These are phyloP conservation scores for Aspergillus viridinutans DNA, from an alignment of 2,329 filamentous ascomycete genomes.

Conservation along the genomic window DNA sequence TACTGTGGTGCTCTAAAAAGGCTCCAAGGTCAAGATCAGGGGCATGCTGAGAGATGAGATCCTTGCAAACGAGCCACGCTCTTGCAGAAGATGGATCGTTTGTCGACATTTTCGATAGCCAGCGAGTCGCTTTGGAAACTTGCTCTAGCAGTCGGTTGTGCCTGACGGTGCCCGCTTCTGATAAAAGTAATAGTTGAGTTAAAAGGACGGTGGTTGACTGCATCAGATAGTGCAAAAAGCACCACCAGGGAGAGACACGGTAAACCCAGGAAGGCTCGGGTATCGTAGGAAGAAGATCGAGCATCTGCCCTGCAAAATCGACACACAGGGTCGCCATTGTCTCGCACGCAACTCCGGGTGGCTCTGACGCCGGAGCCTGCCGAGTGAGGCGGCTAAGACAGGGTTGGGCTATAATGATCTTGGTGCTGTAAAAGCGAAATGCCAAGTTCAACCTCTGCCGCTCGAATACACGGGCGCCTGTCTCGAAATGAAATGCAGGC, in stretches of 20 bases:
- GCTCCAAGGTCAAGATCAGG: slow-evolving; percentile 7
- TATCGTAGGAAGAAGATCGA: slow-evolving; percentile 34
- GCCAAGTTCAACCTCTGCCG: slow-evolving; percentile 34
- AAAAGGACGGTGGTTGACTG: slow-evolving; percentile 37
- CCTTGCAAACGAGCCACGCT: slow-evolving; percentile 31
- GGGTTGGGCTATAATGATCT: slow-evolving; percentile 41
- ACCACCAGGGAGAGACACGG: slow-evolving; percentile 37
- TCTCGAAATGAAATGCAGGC: slow-evolving; percentile 32
- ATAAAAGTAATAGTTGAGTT: slow-evolving; percentile 32
- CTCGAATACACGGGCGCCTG: slow-evolving; percentile 23
- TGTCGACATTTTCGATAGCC: slow-evolving; percentile 35
- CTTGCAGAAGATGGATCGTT: slow-evolving; percentile 30
- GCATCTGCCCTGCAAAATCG: slow-evolving; percentile 30
- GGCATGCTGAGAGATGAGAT: slow-evolving; percentile 21
- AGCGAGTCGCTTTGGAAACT: slow-evolving; percentile 32
- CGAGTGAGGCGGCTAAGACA: slow-evolving; percentile 38
- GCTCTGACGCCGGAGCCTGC: slow-evolving; percentile 21
- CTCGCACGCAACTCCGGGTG: slow-evolving; percentile 28
- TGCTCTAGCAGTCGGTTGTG: slow-evolving; percentile 24
- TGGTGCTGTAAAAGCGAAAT: slow-evolving; percentile 42
- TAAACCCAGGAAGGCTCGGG: slow-evolving; percentile 29
- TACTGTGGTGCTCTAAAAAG: not conserved
- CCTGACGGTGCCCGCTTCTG: slow-evolving; percentile 26
- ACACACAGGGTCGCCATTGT: slow-evolving; percentile 34
- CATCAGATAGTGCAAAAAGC: slow-evolving; percentile 38